These are phyloP conservation scores for Tillandsia fasciculata DNA, from an alignment of 176 grass and related monocot genomes.

Conservation along the genomic window DNA sequence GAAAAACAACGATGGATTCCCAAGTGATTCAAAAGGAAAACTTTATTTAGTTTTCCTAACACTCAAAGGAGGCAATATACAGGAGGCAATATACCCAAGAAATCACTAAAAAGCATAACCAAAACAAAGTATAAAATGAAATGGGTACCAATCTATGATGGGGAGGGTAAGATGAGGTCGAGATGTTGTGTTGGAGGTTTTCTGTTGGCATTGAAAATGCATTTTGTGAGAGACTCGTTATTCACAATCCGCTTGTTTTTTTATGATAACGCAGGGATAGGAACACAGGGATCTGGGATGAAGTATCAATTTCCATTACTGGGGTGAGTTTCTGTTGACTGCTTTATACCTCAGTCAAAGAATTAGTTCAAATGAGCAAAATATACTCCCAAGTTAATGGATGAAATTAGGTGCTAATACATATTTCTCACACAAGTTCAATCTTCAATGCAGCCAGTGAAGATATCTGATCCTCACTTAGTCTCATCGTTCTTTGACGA, in stretches of 20 bases:
- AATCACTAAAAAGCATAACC: too few species aligned
- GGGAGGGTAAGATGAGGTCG: too few species aligned
- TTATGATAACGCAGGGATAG: slow-evolving; percentile 53
- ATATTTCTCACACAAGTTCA: slow-evolving; percentile 13
- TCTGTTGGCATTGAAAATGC: background rate
- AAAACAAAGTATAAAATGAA: too few species aligned
- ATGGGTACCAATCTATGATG: too few species aligned
- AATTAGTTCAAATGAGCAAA: background rate
- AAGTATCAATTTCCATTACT: slow-evolving; percentile 73
- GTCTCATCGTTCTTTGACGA: slow-evolving; percentile 82
- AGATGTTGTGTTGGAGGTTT: background rate
- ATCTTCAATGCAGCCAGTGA: slow-evolving; percentile 57
- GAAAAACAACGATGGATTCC: too few species aligned
- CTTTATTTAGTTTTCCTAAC: too few species aligned
- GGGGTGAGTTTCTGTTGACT: slow-evolving; percentile 47
- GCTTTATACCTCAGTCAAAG: background rate
- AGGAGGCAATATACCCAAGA: too few species aligned
- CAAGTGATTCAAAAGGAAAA: too few species aligned
- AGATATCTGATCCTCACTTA: slow-evolving; percentile 71
- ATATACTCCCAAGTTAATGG: slow-evolving; percentile 15
- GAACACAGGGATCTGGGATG: slow-evolving; percentile 99
- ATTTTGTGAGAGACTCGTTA: background rate
- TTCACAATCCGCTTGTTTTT: slow-evolving; percentile 7
- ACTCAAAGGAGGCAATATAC: too few species aligned
- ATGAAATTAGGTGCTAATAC: background rate